Evolutionary conservation across 306 rosid genomes (phyloP).

Genomic region (Vigna angularis): DNA sequence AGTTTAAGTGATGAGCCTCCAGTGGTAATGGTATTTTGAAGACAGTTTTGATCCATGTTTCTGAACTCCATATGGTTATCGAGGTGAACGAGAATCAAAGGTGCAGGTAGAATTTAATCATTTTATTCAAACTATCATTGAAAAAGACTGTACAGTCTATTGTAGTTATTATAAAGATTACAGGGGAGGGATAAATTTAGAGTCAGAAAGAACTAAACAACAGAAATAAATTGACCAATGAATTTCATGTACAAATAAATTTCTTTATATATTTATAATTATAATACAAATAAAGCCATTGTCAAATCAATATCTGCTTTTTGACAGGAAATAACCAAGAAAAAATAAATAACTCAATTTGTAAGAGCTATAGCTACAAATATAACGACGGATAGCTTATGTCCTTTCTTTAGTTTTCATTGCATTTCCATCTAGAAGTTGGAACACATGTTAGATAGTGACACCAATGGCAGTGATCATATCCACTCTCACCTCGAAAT

Average conservation of each 20-base stretch:
- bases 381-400: slow-evolving; percentile 21
- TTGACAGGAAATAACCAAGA: slow-evolving; percentile 14
- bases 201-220: not conserved
- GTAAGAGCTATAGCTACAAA: slow-evolving; percentile 46
- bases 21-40: not conserved
- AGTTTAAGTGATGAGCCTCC: not conserved
- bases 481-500: slow-evolving; percentile 64
- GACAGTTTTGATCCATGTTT: not conserved
- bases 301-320: slow-evolving; percentile 29
- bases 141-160: not conserved
- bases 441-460: slow-evolving; percentile 76
- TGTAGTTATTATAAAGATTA: not conserved
- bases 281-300: slow-evolving; percentile 26
- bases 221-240: not conserved
- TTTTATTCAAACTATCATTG: not conserved
- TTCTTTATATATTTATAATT: slow-evolving; percentile 1
- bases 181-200: not conserved
- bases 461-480: slow-evolving; percentile 81
- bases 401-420: slow-evolving; percentile 42
- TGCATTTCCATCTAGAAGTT: slow-evolving; percentile 74
- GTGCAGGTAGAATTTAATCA: too few relatives aligned
- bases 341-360: not conserved
- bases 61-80: not conserved
- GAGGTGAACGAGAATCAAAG: not conserved
- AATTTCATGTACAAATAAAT: slow-evolving; percentile 48